Evolutionary conservation across 2,329 filamentous ascomycete genomes (phyloP).

Genomic region (Alternaria ethzedia): DNA sequence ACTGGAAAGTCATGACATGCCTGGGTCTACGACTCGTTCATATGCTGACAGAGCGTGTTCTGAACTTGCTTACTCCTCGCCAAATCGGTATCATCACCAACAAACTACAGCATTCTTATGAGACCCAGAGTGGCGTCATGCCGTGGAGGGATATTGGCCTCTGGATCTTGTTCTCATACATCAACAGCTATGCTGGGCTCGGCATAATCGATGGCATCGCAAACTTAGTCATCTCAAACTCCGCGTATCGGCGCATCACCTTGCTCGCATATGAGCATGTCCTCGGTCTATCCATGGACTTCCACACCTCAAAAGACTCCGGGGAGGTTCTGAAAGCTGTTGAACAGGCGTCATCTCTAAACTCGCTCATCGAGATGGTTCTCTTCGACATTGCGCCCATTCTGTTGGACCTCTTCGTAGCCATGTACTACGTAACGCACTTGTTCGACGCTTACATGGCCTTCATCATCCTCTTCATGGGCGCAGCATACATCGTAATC

Average conservation of each 20-base stretch:
- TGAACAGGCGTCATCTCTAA: slow-evolving; percentile 67
- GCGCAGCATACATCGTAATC: slow-evolving; percentile 59
- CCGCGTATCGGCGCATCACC: slow-evolving; percentile 64
- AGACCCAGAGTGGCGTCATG: slow-evolving; percentile 48
- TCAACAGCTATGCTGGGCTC: slow-evolving; percentile 61
- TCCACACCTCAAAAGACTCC: slow-evolving; percentile 70
- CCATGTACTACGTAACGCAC: slow-evolving; percentile 65
- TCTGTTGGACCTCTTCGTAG: slow-evolving; percentile 66
- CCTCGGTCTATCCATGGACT: slow-evolving; percentile 73
- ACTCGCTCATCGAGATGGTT: slow-evolving; percentile 64
- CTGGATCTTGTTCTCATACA: slow-evolving; percentile 56
- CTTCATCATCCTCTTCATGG: slow-evolving; percentile 47
- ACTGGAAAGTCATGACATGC: slow-evolving; percentile 70
- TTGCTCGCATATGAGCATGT: slow-evolving; percentile 70
- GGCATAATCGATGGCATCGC: slow-evolving; percentile 58
- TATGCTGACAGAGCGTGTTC: slow-evolving; percentile 71
- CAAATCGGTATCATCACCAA: slow-evolving; percentile 82
- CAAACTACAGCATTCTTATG: slow-evolving; percentile 57
- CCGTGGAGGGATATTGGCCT: slow-evolving; percentile 62
- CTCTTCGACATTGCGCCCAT: slow-evolving; percentile 68
- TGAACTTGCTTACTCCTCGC: slow-evolving; percentile 80
- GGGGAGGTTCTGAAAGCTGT: slow-evolving; percentile 70
- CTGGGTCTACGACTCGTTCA: slow-evolving; percentile 71
- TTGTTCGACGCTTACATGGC: slow-evolving; percentile 65
- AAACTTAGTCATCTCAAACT: slow-evolving; percentile 63